Evolutionary conservation across 805 yeast species (phyloP).

Genomic region (Wickerhamiella alocasiicola): DNA sequence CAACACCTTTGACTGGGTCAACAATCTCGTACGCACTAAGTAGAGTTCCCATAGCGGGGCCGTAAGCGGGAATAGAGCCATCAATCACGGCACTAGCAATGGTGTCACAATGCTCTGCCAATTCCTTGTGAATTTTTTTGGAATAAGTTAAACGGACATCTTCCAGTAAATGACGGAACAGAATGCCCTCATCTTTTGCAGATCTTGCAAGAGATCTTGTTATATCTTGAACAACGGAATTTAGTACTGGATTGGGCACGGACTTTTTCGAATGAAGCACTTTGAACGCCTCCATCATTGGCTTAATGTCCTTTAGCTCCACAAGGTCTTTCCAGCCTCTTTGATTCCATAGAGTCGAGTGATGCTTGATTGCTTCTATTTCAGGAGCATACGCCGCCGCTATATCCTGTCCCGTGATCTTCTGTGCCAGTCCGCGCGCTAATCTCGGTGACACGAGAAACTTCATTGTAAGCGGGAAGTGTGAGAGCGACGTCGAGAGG

Average conservation of each 20-base stretch:
- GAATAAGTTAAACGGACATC: conserved; percentile 6
- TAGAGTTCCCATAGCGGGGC: conserved; percentile 12
- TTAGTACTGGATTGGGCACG: background rate
- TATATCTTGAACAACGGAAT: conserved; percentile 8
- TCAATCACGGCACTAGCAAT: conserved; percentile 13
- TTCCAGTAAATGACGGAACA: conserved; percentile 15
- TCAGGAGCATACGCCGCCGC: conserved; percentile 1
- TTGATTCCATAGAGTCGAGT: conserved; percentile 20
- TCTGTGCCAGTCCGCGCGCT: no score
- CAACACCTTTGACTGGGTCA: conserved; percentile 18
- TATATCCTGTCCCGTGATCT: background rate
- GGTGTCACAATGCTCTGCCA: conserved; percentile 12
- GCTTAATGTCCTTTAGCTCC: conserved; percentile 16
- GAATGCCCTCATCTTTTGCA: conserved; percentile 16
- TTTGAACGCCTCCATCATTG: conserved; percentile 17
- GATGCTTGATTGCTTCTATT: conserved; percentile 7
- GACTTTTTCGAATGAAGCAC: conserved; percentile 8
- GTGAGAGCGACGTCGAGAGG: no score
- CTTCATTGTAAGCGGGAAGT: no score
- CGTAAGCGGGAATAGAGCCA: conserved; percentile 6
- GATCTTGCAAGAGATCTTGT: conserved; percentile 16
- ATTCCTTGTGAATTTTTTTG: conserved; percentile 3
- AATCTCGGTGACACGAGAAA: no score
- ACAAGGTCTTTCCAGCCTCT: conserved; percentile 14
- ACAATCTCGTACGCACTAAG: conserved; percentile 16